Conservation (phyloP, 139 green algal genomes). For the Chlamydomonas sphaeroides region DNA sequence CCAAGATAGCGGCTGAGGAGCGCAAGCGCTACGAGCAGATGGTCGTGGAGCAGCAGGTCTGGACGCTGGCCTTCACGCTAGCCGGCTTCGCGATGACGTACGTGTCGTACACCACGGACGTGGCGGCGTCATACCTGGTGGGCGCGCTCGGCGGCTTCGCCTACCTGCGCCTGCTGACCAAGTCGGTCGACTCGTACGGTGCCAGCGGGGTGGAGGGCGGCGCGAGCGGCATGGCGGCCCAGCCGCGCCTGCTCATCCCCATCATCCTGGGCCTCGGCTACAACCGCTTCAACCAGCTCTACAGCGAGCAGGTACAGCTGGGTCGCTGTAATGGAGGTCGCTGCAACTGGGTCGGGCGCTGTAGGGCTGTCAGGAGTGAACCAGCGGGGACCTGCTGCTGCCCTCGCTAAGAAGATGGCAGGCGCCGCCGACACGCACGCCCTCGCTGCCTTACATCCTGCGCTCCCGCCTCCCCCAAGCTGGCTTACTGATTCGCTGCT, state of each 20-base stretch:
- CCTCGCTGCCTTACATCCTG: too few relatives aligned
- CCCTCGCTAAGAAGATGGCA: too few relatives aligned
- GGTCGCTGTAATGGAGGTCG: too few relatives aligned
- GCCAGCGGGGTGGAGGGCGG: constrained; percentile 23
- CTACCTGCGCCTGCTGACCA: constrained; percentile 88
- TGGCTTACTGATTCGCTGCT: too few relatives aligned
- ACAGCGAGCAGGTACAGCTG: constrained; percentile 23
- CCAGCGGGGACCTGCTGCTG: too few relatives aligned
- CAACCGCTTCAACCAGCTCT: constrained; percentile 76
- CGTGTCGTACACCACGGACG: constrained; percentile 70
- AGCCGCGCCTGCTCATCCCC: constrained; percentile 89
- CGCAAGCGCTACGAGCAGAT: constrained; percentile 64
- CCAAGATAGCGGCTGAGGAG: constrained; percentile 40
- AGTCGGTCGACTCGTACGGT: constrained; percentile 80
- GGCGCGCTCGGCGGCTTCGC: constrained; percentile 81
- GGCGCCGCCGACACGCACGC: too few relatives aligned
- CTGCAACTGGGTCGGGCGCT: too few relatives aligned
- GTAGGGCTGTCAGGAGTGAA: too few relatives aligned
- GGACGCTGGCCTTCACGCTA: constrained; percentile 59
- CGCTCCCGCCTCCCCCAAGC: too few relatives aligned
- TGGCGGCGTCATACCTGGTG: constrained; percentile 80
- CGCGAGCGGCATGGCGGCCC: constrained; percentile 47
- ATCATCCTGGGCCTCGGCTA: constrained; percentile 85
- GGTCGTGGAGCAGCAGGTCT: constrained; percentile 47
- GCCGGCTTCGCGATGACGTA: constrained; percentile 58